A percentile compares a stretch with the other conserved stretches of the same genome.
Evolutionary conservation across 768 basidiomycete species (phyloP).

Genomic region (Russula sp.): DNA sequence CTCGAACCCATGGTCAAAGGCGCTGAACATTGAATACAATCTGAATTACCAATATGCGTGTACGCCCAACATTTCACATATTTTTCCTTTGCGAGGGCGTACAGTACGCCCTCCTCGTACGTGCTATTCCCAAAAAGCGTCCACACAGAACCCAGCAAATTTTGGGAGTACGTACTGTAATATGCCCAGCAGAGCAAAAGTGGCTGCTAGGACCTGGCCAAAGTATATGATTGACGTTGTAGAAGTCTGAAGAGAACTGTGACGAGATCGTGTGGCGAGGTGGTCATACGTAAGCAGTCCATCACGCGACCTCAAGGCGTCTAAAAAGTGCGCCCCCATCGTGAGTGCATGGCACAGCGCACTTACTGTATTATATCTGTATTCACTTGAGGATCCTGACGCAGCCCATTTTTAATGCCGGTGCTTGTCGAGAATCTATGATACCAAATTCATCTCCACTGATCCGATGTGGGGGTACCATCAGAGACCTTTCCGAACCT

Average conservation of each 20-base stretch:
- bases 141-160: not conserved
- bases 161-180: conserved; percentile 3
- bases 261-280: conserved; percentile 13
- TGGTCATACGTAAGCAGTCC: conserved; percentile 8
- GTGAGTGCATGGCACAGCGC: not conserved
- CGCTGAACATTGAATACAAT: no score
- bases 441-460: conserved; percentile 3
- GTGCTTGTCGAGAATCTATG: not conserved
- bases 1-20: no score
- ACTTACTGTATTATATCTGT: not conserved
- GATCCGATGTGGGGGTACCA: not conserved
- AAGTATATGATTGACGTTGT: conserved; percentile 20
- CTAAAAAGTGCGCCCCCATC: not conserved
- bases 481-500: conserved; percentile 2
- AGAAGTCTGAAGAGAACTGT: conserved; percentile 19
- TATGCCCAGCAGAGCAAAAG: conserved; percentile 14
- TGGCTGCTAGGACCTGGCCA: not conserved
- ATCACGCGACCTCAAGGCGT: conserved; percentile 18
- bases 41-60: not conserved
- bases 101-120: not conserved
- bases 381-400: not conserved
- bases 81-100: not conserved
- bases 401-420: not conserved
- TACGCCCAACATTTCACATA: not conserved
- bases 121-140: not conserved